Base-by-base conservation (phyloP, 306 rosid genomes). In the Alnus glutinosa region DNA sequence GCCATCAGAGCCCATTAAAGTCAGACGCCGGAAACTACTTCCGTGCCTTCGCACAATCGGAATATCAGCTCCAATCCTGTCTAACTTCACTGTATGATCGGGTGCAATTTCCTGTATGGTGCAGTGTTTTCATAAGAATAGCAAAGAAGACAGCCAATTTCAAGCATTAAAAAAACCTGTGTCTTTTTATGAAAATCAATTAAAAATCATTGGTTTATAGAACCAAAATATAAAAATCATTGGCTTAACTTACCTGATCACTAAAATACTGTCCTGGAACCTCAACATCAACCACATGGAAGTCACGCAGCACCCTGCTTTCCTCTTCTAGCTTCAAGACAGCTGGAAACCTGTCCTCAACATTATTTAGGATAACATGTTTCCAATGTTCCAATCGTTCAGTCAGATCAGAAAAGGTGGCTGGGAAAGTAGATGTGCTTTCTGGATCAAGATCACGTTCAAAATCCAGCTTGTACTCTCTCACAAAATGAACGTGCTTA, bases 391-490 rank as follows among this genome's bases (percentile, higher is more conserved):
- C 93, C 83, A 96, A 83, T 71, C 91, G 87, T 83, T 88, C 99
- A 63, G 99, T 96, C 76, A 96, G 86, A 72, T 96, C 97, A 74
- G 99, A 90, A 28, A 96, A 94, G 76, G 98, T 96, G 54, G 92
- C 90, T 3, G 99, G 99, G 82, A 96, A 96, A 70, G 98, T 93
- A 23, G 92, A 75, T 5, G 91, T 88, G 88, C 93, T 96, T 79
- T 94, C 99, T n/a, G 99, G 99, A 87, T 96, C 97, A 83, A 96
- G 99, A 88, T 96, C 99, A 66, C 98, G 97, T 80, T 91, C 99
- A 73, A 96, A 96, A 74, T 96, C 97, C 80, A 93, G 97, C 83
- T 93, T 96, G 88, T 96, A 96, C 83, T 96, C 99, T 87, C 98
- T 85, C 46, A 96, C 99, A 87, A 96, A 93, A 86, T 96, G 98